Conservation (phyloP, 2,329 filamentous ascomycete species). For the Trichophyton schoenleinii region DNA sequence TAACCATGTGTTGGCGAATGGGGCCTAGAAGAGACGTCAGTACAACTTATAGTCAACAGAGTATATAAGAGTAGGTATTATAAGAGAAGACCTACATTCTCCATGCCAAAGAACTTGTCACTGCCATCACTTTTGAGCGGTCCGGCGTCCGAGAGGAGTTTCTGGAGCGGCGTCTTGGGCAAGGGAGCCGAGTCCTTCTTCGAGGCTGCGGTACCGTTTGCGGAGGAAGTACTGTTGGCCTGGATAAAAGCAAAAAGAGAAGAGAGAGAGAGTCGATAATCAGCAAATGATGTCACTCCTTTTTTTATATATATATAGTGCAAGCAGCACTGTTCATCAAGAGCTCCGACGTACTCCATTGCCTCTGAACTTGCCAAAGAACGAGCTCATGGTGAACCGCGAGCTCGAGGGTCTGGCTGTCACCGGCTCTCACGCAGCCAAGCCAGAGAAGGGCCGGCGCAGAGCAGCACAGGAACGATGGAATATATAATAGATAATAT, state of each 20-base stretch:
- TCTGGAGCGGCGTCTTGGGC: conserved; percentile 48
- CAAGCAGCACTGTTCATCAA: conserved; percentile 11
- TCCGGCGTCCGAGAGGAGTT: conserved; percentile 71
- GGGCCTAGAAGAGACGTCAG: conserved; percentile 18
- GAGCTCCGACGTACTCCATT: conserved; percentile 23
- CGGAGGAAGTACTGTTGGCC: conserved; percentile 37
- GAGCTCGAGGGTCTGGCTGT: neutral
- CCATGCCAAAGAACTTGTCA: conserved; percentile 96
- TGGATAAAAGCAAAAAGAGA: conserved; percentile 7
- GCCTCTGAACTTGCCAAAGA: conserved; percentile 29
- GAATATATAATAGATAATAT: neutral
- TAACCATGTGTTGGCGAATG: conserved; percentile 98
- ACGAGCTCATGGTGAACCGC: conserved; percentile 25
- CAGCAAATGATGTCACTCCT: too few relatives aligned
- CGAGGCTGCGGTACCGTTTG: conserved; percentile 34
- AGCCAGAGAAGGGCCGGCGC: conserved; percentile 10
- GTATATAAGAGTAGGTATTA: too few relatives aligned
- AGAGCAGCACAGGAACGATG: conserved; percentile 10
- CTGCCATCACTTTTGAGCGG: conserved; percentile 75
- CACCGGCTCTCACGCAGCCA: conserved; percentile 6
- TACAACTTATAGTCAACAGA: neutral
- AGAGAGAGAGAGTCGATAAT: neutral
- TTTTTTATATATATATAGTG: too few relatives aligned
- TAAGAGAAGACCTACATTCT: conserved; percentile 49
- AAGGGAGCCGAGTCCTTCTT: conserved; percentile 50